Percentiles rank a stretch among this genome's conserved stretches.
These are phyloP conservation scores for Allium cepa DNA, from an alignment of 106 monocot species.

Conservation along the genomic window DNA sequence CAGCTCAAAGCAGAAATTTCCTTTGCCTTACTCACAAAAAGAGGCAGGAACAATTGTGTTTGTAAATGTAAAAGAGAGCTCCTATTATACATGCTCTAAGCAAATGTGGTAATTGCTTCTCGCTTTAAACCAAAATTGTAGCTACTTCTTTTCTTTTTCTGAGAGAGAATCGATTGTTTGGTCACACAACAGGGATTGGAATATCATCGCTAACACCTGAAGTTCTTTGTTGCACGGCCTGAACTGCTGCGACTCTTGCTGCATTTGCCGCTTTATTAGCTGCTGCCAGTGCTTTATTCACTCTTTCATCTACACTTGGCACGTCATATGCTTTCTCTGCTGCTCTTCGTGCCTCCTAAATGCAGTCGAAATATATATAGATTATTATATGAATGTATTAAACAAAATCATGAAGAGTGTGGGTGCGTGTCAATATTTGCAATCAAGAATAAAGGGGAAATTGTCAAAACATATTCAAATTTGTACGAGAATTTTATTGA, in stretches of 20 bases:
- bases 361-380: neutral
- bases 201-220: conserved; percentile 16
- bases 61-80: neutral
- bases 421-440: too few species aligned
- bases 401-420: too few species aligned
- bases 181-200: conserved; percentile 29
- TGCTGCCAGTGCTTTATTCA: conserved; percentile 49
- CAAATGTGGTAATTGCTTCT: neutral
- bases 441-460: too few species aligned
- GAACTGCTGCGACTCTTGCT: conserved; percentile 61
- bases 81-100: neutral
- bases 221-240: conserved; percentile 62
- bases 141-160: neutral
- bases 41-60: neutral
- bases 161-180: neutral
- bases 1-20: conserved; percentile 4
- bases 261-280: conserved; percentile 61
- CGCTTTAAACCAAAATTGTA: neutral
- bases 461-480: too few species aligned
- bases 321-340: conserved; percentile 63
- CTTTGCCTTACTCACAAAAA: conserved; percentile 1
- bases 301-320: conserved; percentile 72
- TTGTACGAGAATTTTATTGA: too few species aligned
- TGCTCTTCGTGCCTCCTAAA: conserved; percentile 76
- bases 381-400: too few species aligned